These are phyloP conservation scores for Cutaneotrichosporon dermatis DNA, from an alignment of 1,284 basidiomycete genomes.

Conservation along the genomic window DNA sequence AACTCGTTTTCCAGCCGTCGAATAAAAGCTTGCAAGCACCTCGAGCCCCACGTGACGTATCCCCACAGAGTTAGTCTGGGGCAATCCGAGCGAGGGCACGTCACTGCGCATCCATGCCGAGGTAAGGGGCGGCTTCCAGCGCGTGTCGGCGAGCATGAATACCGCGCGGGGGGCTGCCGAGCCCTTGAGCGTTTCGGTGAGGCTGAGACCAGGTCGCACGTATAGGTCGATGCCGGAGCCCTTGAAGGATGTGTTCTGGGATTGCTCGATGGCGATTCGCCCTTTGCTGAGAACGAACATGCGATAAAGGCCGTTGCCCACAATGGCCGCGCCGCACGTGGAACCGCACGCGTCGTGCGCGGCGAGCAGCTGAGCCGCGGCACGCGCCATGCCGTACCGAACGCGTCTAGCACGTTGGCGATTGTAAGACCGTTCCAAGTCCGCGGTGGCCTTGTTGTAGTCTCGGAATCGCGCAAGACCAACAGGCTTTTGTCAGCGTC, in stretches of 20 bases:
- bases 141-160: too few relatives aligned
- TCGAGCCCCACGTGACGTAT: too few relatives aligned
- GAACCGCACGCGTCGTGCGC: not conserved
- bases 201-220: not conserved
- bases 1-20: too few relatives aligned
- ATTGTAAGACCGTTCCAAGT: not conserved
- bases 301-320: not conserved
- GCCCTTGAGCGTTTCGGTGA: not conserved
- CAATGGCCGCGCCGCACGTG: not conserved
- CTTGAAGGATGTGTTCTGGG: not conserved
- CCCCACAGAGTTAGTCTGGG: too few relatives aligned
- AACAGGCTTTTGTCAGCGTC: not conserved
- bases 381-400: not conserved
- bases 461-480: not conserved
- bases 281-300: not conserved
- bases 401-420: not conserved
- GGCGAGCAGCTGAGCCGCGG: not conserved
- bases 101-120: too few relatives aligned
- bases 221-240: not conserved
- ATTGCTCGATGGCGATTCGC: not conserved
- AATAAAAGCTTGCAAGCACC: too few relatives aligned
- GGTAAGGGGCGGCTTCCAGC: too few relatives aligned
- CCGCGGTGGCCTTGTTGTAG: not conserved
- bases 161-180: too few relatives aligned
- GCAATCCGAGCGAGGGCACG: too few relatives aligned